Evolutionary conservation across 352 stramenopile species (phyloP).

Genomic region (Peronospora tabacina): DNA sequence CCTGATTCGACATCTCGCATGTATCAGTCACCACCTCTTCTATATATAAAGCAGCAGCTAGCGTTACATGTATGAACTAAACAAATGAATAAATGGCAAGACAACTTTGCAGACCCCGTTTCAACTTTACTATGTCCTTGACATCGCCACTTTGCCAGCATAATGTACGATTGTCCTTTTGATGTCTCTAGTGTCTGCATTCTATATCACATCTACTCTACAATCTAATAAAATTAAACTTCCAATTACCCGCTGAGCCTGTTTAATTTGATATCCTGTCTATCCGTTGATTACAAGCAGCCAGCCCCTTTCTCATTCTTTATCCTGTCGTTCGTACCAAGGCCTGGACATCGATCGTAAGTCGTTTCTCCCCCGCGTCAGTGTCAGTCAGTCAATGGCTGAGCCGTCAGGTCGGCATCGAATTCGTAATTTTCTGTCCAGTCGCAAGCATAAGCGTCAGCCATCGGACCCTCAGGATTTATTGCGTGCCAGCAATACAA

Average conservation of each 20-base stretch:
- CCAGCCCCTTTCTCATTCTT: background rate
- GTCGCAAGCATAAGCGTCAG: constrained; percentile 6
- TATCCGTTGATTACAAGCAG: background rate
- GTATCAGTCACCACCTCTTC: background rate
- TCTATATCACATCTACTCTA: no score
- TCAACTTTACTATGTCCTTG: background rate
- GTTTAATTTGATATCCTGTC: background rate
- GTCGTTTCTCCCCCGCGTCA: background rate
- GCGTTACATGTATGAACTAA: background rate
- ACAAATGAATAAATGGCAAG: background rate
- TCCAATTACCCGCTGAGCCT: background rate
- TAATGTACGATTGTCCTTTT: background rate
- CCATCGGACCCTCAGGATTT: constrained; percentile 1
- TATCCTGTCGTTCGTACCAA: background rate
- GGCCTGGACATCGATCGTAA: constrained; percentile 3
- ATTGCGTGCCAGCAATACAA: constrained; percentile 9
- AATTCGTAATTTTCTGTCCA: constrained; percentile 26
- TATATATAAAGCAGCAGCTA: background rate
- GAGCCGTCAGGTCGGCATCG: constrained; percentile 7
- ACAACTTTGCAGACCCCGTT: background rate
- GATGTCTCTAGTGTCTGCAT: no score
- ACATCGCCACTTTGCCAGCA: background rate
- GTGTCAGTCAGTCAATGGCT: constrained; percentile 3
- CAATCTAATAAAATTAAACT: background rate
- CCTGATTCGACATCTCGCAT: background rate